phyloP scores from a whole-genome alignment of 2,329 filamentous ascomycete species.

The Cladosporium sphaerospermum region DNA sequence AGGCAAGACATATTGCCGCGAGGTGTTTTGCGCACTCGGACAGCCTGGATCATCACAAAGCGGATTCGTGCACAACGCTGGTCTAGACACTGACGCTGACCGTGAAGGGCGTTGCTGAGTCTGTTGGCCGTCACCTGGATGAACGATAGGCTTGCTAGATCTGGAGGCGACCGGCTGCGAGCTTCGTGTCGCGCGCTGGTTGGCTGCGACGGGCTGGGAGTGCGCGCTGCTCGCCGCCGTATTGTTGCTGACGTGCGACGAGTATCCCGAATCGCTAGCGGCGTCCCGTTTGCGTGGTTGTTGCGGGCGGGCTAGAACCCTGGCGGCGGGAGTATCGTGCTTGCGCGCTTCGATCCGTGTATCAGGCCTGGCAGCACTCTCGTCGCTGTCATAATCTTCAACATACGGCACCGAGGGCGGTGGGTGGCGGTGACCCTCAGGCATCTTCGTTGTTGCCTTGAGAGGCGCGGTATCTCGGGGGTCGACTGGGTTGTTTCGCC shows the following conservation, averaged over 20 bases:
- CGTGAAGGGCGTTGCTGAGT: slow-evolving; percentile 9
- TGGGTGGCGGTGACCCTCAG: slow-evolving; percentile 7
- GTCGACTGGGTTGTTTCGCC: neutral
- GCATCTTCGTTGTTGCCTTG: slow-evolving; percentile 5
- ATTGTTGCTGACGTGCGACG: slow-evolving; percentile 34
- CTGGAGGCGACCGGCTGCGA: slow-evolving; percentile 8
- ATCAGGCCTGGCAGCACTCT: slow-evolving; percentile 37
- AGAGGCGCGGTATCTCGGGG: neutral
- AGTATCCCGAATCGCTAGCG: slow-evolving; percentile 58
- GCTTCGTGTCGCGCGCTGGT: neutral
- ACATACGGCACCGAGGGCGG: slow-evolving; percentile 18
- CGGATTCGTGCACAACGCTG: slow-evolving; percentile 47
- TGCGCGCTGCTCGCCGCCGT: slow-evolving; percentile 7
- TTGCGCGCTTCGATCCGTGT: slow-evolving; percentile 41
- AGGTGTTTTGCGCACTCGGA: slow-evolving; percentile 14
- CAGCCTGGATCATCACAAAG: slow-evolving; percentile 35
- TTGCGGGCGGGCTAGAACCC: slow-evolving; percentile 20
- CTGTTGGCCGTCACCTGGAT: slow-evolving; percentile 19
- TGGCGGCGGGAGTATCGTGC: slow-evolving; percentile 42
- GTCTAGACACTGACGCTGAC: slow-evolving; percentile 33
- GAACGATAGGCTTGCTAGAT: slow-evolving; percentile 22
- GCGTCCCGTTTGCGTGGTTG: slow-evolving; percentile 34
- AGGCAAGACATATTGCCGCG: slow-evolving; percentile 22
- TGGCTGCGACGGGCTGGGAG: neutral
- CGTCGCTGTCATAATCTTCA: slow-evolving; percentile 40